phyloP scores from a whole-genome alignment of 306 rosid genomes.

The Albizia julibrissin region DNA sequence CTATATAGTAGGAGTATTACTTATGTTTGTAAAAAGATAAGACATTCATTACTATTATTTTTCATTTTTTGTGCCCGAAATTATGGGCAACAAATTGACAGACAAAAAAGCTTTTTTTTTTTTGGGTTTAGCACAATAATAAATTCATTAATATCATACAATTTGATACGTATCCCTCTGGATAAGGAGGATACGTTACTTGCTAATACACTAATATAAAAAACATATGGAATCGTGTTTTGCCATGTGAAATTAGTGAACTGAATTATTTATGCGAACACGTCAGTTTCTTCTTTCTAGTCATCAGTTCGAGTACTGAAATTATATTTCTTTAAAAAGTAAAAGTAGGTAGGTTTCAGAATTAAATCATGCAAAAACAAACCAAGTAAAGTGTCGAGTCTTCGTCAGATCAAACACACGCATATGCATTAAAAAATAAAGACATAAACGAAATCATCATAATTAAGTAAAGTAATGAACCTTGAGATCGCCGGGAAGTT shows the following conservation, averaged over 20 bases:
- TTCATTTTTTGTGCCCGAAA: no score
- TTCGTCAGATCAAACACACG: background rate
- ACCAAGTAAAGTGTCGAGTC: background rate
- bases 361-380: background rate
- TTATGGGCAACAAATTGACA: background rate
- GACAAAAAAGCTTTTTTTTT: no score
- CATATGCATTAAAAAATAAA: background rate
- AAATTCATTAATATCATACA: background rate
- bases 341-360: background rate
- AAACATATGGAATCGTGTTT: background rate
- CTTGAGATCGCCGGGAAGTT: slow-evolving; percentile 90
- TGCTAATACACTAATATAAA: no score
- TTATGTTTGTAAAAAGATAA: no score
- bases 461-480: slow-evolving; percentile 28
- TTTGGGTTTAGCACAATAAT: no score
- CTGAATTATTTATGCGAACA: background rate
- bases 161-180: background rate
- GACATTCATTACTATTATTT: no score
- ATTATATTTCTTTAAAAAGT: background rate
- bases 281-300: background rate
- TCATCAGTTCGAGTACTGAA: background rate
- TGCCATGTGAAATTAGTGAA: background rate
- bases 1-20: no score
- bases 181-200: background rate
- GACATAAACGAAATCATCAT: background rate